Evolutionary conservation across 2,329 filamentous ascomycete species (phyloP), one percentile per base, ranked within the genome.

Genomic region (Botryotinia calthae): DNA sequence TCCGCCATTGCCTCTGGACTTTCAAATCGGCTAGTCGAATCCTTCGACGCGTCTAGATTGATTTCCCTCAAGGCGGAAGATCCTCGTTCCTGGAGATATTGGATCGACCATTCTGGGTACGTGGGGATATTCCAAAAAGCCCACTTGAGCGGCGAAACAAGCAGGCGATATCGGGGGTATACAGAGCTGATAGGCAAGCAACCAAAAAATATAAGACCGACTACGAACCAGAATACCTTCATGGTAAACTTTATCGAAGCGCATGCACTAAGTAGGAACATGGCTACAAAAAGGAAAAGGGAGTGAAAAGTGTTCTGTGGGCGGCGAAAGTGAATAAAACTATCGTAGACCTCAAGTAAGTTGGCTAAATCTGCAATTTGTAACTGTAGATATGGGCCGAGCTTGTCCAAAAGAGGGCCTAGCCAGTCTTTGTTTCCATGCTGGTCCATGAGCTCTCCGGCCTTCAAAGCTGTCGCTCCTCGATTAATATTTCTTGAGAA

Each of bases 241-340:
- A 81, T 69, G 2, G 81, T 73, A 2, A 82, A 77, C 76, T 78
- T 77, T 4, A 78, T 68, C 1, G 81, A 78, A 1, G 75, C 72
- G 16, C 31, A 62, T 8, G 77, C 68, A 10, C 77, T 78, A n/a
- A 75, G 42, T 3, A 82, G 54, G 40, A 80, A 77, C 14, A 70
- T 40, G 1, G 77, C 1, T 2, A 63, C 71, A 16, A 82, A 68
- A 0, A 82, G 28, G 25, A 73, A 76, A 12, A 82, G 77, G 0
- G 77, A 75, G 5, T 74, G 58, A 2, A 75, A 63, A 9, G 82
- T 82, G 0, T 79, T 77, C 22, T 70, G 69, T 7, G 81, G 81
- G 70, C 76, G 77, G 1, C 79, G 75, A 78, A 82, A 83, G 72
- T 82, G 81, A 71, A 82, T 83, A 71, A 83, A 82, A 66, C 82